Evolutionary conservation across 164 flowering plant species (phyloP), one percentile per base, ranked within the genome.

Genomic region (Malania oleifera): DNA sequence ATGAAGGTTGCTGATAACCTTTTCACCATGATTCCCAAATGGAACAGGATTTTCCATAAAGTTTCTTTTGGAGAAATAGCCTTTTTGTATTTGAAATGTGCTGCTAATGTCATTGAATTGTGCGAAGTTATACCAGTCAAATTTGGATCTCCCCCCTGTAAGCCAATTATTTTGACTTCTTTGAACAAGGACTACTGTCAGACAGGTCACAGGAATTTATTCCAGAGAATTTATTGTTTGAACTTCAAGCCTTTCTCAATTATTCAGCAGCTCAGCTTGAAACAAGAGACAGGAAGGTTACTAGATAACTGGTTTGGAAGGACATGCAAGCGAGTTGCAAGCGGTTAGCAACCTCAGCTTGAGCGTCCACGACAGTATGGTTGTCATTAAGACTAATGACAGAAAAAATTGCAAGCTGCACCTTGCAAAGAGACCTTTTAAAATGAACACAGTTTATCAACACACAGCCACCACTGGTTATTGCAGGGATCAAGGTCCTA

Each of bases 31-130:
- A 81, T 2, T 65, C 27, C 88, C 86, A 52, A 88, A 85, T 34
- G 81, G 59, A 3, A 9, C 40, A 28, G 82, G 75, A 64, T 81
- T 85, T n/a, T 77, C 78, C 7, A 41, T 0, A 15, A 72, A 63
- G 50, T 81, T 67, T 23, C 50, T 59, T 2, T n/a, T 52, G 10
- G 44, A 5, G 31, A 80, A 64, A 52, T 44, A 53, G 11, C 57
- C 75, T 10, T 54, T n/a, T 34, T 0, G 59, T 64, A 47, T 62
- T 70, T 1, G 91, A 86, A 40, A 81, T 67, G 0, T 66, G 75
- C 83, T 83, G 67, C 52, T 58, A 10, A 88, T 79, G 23, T 80
- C 73, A 51, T 83, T 75, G 67, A 83, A 83, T 5, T 13, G 12
- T 6, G 15, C 53, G 19, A 85, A 59, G 34, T 75, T 77, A 28